phyloP scores from a whole-genome alignment of 202 grass and related monocot genomes.

The Dendrocalamus latiflorus region DNA sequence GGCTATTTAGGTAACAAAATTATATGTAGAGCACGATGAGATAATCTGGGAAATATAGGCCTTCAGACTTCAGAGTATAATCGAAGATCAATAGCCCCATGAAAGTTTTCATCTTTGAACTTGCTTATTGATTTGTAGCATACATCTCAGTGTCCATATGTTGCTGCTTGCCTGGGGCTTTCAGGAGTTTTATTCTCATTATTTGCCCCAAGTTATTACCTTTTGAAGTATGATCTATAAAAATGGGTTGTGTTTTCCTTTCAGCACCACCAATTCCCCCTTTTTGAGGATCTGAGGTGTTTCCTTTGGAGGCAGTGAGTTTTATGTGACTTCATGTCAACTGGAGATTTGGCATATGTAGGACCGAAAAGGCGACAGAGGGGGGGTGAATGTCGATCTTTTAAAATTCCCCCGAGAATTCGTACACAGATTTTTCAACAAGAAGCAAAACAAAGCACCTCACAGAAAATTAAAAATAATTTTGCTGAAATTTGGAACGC shows the following conservation, averaged over 20 bases:
- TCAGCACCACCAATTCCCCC: not conserved
- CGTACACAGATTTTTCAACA: too few species aligned
- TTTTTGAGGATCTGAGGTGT: not conserved
- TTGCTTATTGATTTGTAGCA: constrained; percentile 44
- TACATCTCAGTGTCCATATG: constrained; percentile 40
- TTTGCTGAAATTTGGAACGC: too few species aligned
- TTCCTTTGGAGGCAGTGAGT: too few species aligned
- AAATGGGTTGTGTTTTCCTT: not conserved
- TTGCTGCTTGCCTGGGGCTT: constrained; percentile 9
- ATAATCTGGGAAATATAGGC: constrained; percentile 13
- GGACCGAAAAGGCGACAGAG: too few species aligned
- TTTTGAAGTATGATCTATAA: constrained; percentile 6
- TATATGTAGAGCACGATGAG: constrained; percentile 23
- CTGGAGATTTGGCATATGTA: not conserved
- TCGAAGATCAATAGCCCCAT: constrained; percentile 18
- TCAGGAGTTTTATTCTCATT: not conserved
- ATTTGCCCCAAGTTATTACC: not conserved
- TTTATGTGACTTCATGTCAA: not conserved
- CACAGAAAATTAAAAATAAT: too few species aligned
- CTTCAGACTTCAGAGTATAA: not conserved
- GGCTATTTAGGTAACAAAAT: constrained; percentile 24
- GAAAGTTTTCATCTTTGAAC: constrained; percentile 30
- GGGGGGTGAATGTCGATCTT: too few species aligned
- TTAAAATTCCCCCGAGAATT: too few species aligned
- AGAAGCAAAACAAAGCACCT: too few species aligned